Percentiles rank a stretch among this genome's conserved stretches.
phyloP scores from a whole-genome alignment of 2,329 filamentous ascomycete species.

The Colletotrichum spinosum region DNA sequence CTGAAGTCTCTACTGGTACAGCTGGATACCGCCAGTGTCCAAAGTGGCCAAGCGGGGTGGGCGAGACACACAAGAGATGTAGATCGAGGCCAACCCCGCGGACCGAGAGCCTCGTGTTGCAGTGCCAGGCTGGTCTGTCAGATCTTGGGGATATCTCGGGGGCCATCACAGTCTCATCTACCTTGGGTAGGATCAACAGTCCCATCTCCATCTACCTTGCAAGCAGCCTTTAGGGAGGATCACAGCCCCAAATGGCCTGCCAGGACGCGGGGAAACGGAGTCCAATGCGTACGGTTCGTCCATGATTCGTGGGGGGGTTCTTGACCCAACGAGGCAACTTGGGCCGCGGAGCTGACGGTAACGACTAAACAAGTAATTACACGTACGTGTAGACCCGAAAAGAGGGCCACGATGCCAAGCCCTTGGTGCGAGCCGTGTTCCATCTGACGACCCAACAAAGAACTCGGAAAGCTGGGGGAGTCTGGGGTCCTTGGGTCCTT shows the following conservation, averaged over 20 bases:
- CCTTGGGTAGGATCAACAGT: neutral
- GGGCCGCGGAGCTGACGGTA: slow-evolving; percentile 7
- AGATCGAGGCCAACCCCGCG: neutral
- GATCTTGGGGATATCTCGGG: slow-evolving; percentile 28
- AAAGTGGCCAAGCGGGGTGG: slow-evolving; percentile 14
- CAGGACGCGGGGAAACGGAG: neutral
- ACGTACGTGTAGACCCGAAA: neutral
- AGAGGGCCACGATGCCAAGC: neutral
- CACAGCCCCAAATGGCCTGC: too few relatives aligned
- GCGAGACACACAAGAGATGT: neutral
- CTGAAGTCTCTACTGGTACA: too few relatives aligned
- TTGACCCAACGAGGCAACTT: neutral
- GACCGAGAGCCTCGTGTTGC: neutral
- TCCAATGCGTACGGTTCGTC: neutral
- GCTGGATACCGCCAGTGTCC: neutral
- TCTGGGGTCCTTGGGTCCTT: neutral
- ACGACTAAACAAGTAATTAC: neutral
- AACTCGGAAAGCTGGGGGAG: slow-evolving; percentile 15
- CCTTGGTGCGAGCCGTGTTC: slow-evolving; percentile 7
- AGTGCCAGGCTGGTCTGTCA: neutral
- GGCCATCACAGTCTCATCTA: slow-evolving; percentile 9
- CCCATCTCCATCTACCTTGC: too few relatives aligned
- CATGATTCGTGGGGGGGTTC: neutral
- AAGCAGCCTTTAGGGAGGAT: too few relatives aligned
- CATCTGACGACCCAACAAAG: slow-evolving; percentile 13